These are phyloP conservation scores for Cytospora schulzeri DNA, from an alignment of 2,329 filamentous ascomycete species.

Conservation along the genomic window DNA sequence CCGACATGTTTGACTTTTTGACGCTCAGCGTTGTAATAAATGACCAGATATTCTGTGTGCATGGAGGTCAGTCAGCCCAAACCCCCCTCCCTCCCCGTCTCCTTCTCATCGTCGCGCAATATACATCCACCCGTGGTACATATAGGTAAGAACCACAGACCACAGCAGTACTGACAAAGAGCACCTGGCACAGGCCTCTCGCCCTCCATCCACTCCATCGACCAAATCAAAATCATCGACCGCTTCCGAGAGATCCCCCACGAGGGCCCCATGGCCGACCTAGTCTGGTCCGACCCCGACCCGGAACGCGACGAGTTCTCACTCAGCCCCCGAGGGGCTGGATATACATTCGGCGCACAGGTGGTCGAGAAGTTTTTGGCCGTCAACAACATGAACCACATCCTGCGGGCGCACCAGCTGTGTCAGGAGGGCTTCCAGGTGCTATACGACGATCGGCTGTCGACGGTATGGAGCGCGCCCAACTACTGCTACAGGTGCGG, in stretches of 20 bases:
- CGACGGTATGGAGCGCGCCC: slow-evolving; percentile 97
- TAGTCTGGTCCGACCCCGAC: slow-evolving; percentile 98
- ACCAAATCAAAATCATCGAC: slow-evolving; percentile 99
- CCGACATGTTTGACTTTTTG: slow-evolving; percentile 99
- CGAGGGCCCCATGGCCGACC: slow-evolving; percentile 98
- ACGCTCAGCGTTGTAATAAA: slow-evolving; percentile 97
- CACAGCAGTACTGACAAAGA: slow-evolving; percentile 10
- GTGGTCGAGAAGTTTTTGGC: slow-evolving; percentile 98
- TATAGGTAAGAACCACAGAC: neutral
- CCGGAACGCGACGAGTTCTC: slow-evolving; percentile 98
- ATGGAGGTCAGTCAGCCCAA: slow-evolving; percentile 66
- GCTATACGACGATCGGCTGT: slow-evolving; percentile 89
- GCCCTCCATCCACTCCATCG: slow-evolving; percentile 93
- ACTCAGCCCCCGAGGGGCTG: slow-evolving; percentile 87
- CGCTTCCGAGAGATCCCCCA: slow-evolving; percentile 98
- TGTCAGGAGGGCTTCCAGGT: slow-evolving; percentile 98
- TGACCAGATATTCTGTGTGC: slow-evolving; percentile 98
- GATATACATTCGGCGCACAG: slow-evolving; percentile 96
- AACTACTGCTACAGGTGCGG: slow-evolving; percentile 96
- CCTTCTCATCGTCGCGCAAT: neutral
- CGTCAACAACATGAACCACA: slow-evolving; percentile 97
- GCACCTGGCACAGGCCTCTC: slow-evolving; percentile 61
- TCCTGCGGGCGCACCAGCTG: slow-evolving; percentile 94
- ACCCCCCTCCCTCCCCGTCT: neutral
- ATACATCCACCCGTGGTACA: neutral